phyloP scores from a whole-genome alignment of 1,284 basidiomycete genomes.

The Tilletia setariae region DNA sequence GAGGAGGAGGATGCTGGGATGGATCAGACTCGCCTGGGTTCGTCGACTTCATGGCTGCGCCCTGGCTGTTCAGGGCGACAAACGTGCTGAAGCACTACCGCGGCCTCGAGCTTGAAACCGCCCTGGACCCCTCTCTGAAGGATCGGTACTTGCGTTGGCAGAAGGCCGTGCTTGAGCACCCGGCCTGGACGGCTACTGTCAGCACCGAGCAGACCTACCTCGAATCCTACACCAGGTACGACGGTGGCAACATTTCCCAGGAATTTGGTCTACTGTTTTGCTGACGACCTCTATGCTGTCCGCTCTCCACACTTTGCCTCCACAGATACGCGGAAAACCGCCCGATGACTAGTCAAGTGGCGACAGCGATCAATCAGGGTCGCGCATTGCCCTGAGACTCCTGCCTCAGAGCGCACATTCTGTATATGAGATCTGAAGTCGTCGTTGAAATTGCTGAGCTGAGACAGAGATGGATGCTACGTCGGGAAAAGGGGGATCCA shows the following conservation, averaged over 20 bases:
- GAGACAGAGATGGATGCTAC: no score
- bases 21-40: slow-evolving; percentile 62
- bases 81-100: slow-evolving; percentile 70
- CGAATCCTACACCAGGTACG: slow-evolving; percentile 63
- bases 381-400: slow-evolving; percentile 13
- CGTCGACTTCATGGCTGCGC: slow-evolving; percentile 69
- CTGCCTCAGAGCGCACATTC: no score
- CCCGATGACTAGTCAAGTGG: slow-evolving; percentile 41
- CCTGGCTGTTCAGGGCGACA: slow-evolving; percentile 70
- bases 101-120: slow-evolving; percentile 60
- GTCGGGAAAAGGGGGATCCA: no score
- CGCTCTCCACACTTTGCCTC: no score
- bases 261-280: no score
- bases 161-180: slow-evolving; percentile 63
- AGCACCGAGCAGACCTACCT: slow-evolving; percentile 70
- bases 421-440: no score
- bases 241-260: no score
- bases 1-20: slow-evolving; percentile 62
- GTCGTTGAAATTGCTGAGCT: no score
- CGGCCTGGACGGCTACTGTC: slow-evolving; percentile 67
- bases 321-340: slow-evolving; percentile 40
- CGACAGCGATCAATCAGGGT: slow-evolving; percentile 43
- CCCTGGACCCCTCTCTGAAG: slow-evolving; percentile 55
- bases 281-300: no score
- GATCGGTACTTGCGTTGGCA: slow-evolving; percentile 62